These are phyloP conservation scores for Osmanthus fragrans DNA, from an alignment of 257 asterid species.

Conservation along the genomic window DNA sequence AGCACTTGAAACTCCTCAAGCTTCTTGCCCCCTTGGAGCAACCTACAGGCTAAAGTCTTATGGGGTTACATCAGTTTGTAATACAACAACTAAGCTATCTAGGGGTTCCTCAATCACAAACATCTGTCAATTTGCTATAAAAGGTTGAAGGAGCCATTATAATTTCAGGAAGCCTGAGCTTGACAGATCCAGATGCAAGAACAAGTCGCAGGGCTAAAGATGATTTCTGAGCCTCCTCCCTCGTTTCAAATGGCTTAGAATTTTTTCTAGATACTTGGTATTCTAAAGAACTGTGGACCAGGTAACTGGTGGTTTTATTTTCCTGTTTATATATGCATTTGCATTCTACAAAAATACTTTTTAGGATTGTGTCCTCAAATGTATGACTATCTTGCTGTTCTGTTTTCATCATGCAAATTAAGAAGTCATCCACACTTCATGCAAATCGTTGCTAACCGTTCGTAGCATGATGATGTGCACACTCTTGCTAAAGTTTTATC, in stretches of 20 bases:
- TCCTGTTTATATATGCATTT: neutral
- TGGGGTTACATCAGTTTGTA: too few species aligned
- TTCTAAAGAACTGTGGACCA: conserved; percentile 78
- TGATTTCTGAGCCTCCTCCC: conserved; percentile 73
- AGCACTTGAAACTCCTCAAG: too few species aligned
- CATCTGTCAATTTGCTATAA: conserved; percentile 14
- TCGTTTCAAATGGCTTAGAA: conserved; percentile 69
- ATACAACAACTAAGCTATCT: too few species aligned
- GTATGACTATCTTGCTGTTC: conserved; percentile 7
- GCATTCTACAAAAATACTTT: neutral
- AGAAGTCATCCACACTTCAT: conserved; percentile 79
- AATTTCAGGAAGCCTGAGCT: conserved; percentile 93
- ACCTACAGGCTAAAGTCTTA: too few species aligned
- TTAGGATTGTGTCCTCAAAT: neutral
- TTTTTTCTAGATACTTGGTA: conserved; percentile 75
- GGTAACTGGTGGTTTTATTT: conserved; percentile 42
- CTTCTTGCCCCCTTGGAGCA: too few species aligned
- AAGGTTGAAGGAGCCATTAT: conserved; percentile 81
- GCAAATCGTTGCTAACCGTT: conserved; percentile 46
- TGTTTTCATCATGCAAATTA: conserved; percentile 51
- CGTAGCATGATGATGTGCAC: conserved; percentile 65
- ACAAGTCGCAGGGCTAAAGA: conserved; percentile 69
- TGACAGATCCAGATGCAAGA: conserved; percentile 63
- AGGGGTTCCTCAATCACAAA: neutral
- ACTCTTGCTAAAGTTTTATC: conserved; percentile 69